These are phyloP conservation scores for Cercophora scortea DNA, from an alignment of 495 filamentous ascomycete genomes.

Conservation along the genomic window DNA sequence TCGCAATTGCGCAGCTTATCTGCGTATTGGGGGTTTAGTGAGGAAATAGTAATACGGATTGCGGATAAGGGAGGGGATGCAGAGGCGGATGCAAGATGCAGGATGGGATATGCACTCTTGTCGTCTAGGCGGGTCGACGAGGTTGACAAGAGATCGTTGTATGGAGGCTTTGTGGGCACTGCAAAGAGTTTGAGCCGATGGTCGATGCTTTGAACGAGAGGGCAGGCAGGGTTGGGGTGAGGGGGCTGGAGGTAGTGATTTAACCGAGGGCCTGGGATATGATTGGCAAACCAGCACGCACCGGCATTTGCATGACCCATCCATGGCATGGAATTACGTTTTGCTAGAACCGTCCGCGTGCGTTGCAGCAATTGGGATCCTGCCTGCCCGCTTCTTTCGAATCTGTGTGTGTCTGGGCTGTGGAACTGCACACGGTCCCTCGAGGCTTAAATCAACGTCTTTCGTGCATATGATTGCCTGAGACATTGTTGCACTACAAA, in stretches of 20 bases:
- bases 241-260: not conserved
- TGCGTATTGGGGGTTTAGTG: not conserved
- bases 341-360: not conserved
- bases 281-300: not conserved
- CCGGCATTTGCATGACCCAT: not conserved
- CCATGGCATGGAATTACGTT: not conserved
- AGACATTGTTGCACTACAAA: too few species aligned
- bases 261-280: not conserved
- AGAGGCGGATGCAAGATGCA: not conserved
- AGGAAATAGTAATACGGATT: not conserved
- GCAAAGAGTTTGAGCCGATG: too few species aligned
- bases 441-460: too few species aligned
- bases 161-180: not conserved
- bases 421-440: not conserved
- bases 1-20: not conserved
- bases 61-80: not conserved
- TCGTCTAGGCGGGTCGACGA: not conserved
- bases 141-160: not conserved
- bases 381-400: not conserved
- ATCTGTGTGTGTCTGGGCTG: too few species aligned
- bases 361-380: not conserved
- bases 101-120: not conserved
- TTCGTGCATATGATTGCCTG: too few species aligned
- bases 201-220: not conserved
- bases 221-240: not conserved